phyloP scores from a whole-genome alignment of 2,329 filamentous ascomycete genomes.

The Trichoderma sp. region DNA sequence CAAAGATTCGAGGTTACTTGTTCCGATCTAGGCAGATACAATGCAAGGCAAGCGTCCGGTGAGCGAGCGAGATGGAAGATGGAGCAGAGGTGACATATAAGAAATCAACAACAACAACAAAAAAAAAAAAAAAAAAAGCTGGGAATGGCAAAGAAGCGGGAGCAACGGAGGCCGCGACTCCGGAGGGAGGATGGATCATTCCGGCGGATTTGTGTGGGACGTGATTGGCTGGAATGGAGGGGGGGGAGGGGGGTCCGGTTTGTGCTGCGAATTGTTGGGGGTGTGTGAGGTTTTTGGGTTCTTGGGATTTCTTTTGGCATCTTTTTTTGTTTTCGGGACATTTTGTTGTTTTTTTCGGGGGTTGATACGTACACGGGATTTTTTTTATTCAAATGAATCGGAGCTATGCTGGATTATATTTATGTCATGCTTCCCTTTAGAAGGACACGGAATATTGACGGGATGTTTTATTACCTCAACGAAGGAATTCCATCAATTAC shows the following conservation, averaged over 20 bases:
- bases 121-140: background rate
- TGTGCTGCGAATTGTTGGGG: slow-evolving; percentile 9
- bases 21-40: background rate
- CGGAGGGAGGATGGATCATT: background rate
- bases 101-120: background rate
- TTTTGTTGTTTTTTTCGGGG: background rate
- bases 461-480: background rate
- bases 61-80: background rate
- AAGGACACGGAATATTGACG: background rate
- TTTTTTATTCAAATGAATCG: too few species aligned
- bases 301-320: background rate
- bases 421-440: background rate
- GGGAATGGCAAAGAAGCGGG: background rate
- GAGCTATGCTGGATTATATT: rapidly evolving
- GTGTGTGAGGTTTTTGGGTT: background rate
- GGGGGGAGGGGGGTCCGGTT: background rate
- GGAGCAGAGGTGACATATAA: background rate
- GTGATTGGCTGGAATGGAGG: slow-evolving; percentile 6
- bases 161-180: background rate
- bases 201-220: background rate
- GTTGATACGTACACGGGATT: background rate
- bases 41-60: background rate
- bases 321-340: background rate
- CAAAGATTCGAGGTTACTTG: background rate
- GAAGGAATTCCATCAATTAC: background rate